Base-by-base conservation (phyloP, 345 rosid species). In the Microcos paniculata region DNA sequence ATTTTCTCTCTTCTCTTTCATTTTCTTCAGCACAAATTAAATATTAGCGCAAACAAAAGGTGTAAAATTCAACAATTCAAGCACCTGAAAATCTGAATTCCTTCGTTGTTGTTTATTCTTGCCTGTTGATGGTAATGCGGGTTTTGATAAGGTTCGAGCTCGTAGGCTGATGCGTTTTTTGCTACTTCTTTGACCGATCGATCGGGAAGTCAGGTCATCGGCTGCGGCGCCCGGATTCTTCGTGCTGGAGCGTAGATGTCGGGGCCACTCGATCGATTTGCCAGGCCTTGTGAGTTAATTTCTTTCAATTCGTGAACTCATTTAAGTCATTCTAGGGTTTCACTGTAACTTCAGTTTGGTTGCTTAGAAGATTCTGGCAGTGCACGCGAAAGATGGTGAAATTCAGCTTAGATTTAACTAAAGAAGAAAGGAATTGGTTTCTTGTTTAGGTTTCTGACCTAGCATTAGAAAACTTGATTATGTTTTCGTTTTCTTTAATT, bases 211-310 rank as follows among this genome's bases (percentile, higher is more conserved):
- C 51, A 43, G 72, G 56, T 46, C 42, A 59, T 15, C 28, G 30
- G 61, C 56, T 21, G 56, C 15, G 31, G 67, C 70, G 46, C 62
- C 43, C 19, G 73, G 42, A 59, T 72, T 55, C 61, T 76, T 45
- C 49, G 49, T 58, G 6, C 23, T 35, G 51, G 62, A 76, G 65
- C 75, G 43, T 82, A 79, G 79, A 95, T 96, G 99, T 96, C 99
- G 68, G 98, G 98, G 49, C 97, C 94, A 1, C 90, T 93, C 59
- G 99, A 96, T 90, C 96, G 96, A 30, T 92, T 93, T 76, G 97
- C 98, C 8, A 85, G 90, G 75, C 98, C 98, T 80, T 92, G 98
- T 94, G 83, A 92, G 98, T 91, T 11, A 11, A 14, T 61, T 58
- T 58, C 43, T 56, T 61, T 79, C 43, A 33, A 38, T 58, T 62